Evolutionary conservation across 2,329 filamentous ascomycete genomes (phyloP), one percentile per base, ranked within the genome.

Genomic region (Cladophialophora chaetospira): DNA sequence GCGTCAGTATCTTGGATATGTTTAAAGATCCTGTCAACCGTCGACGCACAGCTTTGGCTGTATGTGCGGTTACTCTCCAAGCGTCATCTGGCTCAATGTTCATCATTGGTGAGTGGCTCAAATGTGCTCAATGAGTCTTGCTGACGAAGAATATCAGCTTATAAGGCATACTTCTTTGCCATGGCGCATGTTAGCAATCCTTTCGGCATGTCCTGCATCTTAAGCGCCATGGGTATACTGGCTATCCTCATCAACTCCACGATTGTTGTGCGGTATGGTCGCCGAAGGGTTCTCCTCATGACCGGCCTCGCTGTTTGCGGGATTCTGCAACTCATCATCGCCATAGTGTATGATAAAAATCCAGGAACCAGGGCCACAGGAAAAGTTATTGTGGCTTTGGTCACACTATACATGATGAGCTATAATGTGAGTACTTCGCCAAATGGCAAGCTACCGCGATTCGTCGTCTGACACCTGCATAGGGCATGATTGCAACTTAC

Each of bases 81-180:
- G 79, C 78, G 2, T 79, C 79, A 2, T 79, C 77, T 0, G 80
- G 81, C 3, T 75, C 78, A 10, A 82, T 82, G 79, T 82, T 79
- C 51, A 75, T 83, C 60, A 82, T 83, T 38, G 79, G 79, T 75
- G 63, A 60, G 25, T 25, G 11, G 10, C 25, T 11, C n/a, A 9
- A 6, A 9, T 11, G 36, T 29, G 17, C 26, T 17, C 13, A n/a
- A 21, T 23, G 19, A 45, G 23, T 17, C 26, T 25, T 45, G 4
- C 42, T 45, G 19, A 45, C 21, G 19, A 17, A 26, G 21, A 11
- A 13, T 13, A 29, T 47, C n/a, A 81, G 80, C 77, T 1, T 81
- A 80, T 62, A 75, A 75, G 25, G 82, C 81, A 1, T 85, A 84
- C 67, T 84, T 84, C 72, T 82, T 85, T 65, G 75, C 78, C 63